These are phyloP conservation scores for Ophiorrhiza pumila DNA, from an alignment of 257 asterid species.

Conservation along the genomic window DNA sequence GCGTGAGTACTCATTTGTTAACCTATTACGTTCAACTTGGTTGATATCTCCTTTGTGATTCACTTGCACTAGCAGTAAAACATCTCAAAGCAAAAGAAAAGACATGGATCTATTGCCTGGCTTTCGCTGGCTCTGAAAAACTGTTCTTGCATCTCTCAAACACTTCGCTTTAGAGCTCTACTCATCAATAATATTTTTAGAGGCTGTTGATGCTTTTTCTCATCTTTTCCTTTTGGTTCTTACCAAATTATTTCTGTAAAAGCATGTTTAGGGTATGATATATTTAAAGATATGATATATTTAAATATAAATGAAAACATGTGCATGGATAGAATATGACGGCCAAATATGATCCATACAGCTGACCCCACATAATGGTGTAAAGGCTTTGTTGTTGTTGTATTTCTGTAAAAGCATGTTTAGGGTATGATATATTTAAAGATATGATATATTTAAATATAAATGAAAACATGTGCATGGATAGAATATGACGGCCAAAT, in stretches of 20 bases:
- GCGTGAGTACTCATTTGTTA: constrained; percentile 42
- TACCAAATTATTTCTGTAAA: neutral
- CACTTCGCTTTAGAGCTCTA: neutral
- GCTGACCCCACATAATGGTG: too few species aligned
- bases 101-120: neutral
- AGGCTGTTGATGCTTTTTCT: neutral
- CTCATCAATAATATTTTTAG: neutral
- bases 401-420: too few species aligned
- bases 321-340: too few species aligned
- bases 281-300: too few species aligned
- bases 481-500: too few species aligned
- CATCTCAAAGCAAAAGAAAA: neutral
- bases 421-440: too few species aligned
- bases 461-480: too few species aligned
- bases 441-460: too few species aligned
- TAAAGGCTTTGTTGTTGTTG: too few species aligned
- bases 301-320: too few species aligned
- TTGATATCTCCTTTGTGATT: neutral
- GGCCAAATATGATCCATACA: too few species aligned
- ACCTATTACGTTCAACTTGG: neutral
- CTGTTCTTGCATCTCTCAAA: neutral
- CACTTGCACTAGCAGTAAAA: neutral
- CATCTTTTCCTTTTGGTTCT: neutral
- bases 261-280: too few species aligned
- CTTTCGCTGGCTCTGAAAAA: neutral